Evolutionary conservation across 495 filamentous ascomycete genomes (phyloP), one percentile per base, ranked within the genome.

Genomic region (Talaromyces adpressus): DNA sequence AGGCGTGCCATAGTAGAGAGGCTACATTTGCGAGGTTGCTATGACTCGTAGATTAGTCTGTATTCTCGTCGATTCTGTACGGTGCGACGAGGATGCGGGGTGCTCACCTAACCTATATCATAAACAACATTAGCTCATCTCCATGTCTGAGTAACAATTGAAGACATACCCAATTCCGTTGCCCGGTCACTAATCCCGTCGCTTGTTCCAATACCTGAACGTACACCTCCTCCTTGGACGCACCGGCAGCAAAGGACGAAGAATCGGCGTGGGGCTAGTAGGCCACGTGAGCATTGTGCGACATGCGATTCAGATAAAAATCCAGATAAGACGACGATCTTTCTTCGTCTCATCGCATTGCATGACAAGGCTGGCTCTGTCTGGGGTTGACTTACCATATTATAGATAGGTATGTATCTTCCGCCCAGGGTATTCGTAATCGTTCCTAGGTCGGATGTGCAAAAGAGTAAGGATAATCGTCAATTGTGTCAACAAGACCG

Each of bases 11-110:
- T 67, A 96, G 84, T 57, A 96, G 85, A 34, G 92, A 91, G 60
- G 92, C 84, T 49, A 88, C 74, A 70, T 96, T 97, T 66, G 92
- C 84, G 62, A 93, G 84, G 74, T 96, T 96, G 78, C 91, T 95
- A 23, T 45, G 6, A 27, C 22, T 23, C 20, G 57, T 29, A 9
- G 36, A 39, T 60, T 39, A 60, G 57, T 36, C 3, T 22, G 7
- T 49, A 4, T 49, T 49, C 45, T 49, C 45, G 45, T 49, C 45
- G 30, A 23, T 1, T 60, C 1, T 45, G 57, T 9, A 32, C 27
- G 5, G 27, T 7, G 30, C 18, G 14, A 16, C 49, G 36, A 16
- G 54, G 30, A 39, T 41, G 12, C 36, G 36, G 52, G 49, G n/a
- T 58, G 61, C 76, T 69, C 77, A 86, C 86, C 84, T 87, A 66